Base-by-base conservation (phyloP, 2,329 filamentous ascomycete species). In the Beauveria australis region DNA sequence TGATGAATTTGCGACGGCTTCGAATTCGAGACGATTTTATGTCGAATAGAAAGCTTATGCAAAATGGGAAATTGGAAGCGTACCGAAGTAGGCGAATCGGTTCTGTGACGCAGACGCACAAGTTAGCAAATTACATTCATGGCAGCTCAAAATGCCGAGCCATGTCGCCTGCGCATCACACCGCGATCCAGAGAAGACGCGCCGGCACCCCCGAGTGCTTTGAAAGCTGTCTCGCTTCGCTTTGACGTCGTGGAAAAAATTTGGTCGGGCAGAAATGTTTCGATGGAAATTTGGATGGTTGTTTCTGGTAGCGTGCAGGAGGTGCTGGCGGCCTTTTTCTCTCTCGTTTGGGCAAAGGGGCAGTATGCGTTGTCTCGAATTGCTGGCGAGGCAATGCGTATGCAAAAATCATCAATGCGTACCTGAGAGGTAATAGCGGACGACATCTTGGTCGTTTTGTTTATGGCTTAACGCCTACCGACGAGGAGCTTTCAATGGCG, bases 81-180 rank as follows among this genome's bases (percentile, higher is more conserved):
- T 96, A 97, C 94, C 93, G 85, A 99, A 91, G 82, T 96, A 88
- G 85, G 94, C 93, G 85, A 90, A 97, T 74, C 90, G 88, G 85
- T 99, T 99, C 94, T 97, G 69, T 28, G 46, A 44, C 33, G 28
- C 52, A 49, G 63, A 52, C 59, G 26, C 59, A 65, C 28, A 66
- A 62, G 60, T 60, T 64, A 62, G 61, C 53, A 33, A 58, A 51
- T 44, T 51, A 22, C 22, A 48, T 44, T 10, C 19, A 9, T 30
- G 44, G 33, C n/a, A 28, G 54, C n/a, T 26, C 16, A 40, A 44
- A 44, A 33, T 46, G 48, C 48, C 57, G 40, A 37, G 44, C 46
- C 43, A 14, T 41, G 30, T 26, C 44, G 14, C 44, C 41, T 26
- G 52, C 52, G 51, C 52, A 49, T 53, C 52, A 28, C 51, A 19